Percentiles rank a stretch among this genome's conserved stretches.
These are phyloP conservation scores for Leptoxyphium fumago DNA, from an alignment of 2,329 filamentous ascomycete species.

Conservation along the genomic window DNA sequence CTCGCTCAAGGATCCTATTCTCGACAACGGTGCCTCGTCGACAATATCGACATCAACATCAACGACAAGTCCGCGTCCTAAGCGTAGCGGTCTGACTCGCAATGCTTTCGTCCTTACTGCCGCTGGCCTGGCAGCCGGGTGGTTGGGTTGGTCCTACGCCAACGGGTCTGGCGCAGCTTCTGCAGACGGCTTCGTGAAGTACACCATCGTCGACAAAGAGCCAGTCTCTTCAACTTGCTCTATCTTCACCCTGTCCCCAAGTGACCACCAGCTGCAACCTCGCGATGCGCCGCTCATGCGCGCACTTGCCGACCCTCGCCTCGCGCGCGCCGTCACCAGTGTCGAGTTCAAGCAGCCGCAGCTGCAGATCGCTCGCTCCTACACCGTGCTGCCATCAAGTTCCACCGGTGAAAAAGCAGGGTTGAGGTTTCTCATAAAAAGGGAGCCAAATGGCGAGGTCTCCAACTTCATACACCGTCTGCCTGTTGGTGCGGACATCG, in stretches of 20 bases:
- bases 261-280: slow-evolving; percentile 2
- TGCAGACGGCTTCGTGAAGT: slow-evolving; percentile 23
- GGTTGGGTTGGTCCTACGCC: not conserved
- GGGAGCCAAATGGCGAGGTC: slow-evolving; percentile 67
- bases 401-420: slow-evolving; percentile 19
- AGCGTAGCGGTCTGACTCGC: not conserved
- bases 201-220: slow-evolving; percentile 47
- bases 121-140: not conserved
- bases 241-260: slow-evolving; percentile 47
- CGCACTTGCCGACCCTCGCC: slow-evolving; percentile 7
- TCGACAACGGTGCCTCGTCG: too few species aligned
- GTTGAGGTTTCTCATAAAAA: slow-evolving; percentile 64
- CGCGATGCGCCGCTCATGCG: too few species aligned
- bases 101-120: not conserved
- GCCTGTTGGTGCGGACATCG: slow-evolving; percentile 44
- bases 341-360: slow-evolving; percentile 92
- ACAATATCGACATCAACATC: too few species aligned
- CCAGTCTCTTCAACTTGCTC: slow-evolving; percentile 52
- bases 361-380: slow-evolving; percentile 78
- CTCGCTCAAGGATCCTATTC: too few species aligned
- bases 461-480: slow-evolving; percentile 64
- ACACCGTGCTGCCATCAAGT: slow-evolving; percentile 66
- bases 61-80: not conserved
- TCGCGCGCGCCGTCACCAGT: slow-evolving; percentile 56
- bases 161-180: not conserved